Evolutionary conservation across 176 grass and related monocot genomes (phyloP).

Genomic region (Oryza nivara): DNA sequence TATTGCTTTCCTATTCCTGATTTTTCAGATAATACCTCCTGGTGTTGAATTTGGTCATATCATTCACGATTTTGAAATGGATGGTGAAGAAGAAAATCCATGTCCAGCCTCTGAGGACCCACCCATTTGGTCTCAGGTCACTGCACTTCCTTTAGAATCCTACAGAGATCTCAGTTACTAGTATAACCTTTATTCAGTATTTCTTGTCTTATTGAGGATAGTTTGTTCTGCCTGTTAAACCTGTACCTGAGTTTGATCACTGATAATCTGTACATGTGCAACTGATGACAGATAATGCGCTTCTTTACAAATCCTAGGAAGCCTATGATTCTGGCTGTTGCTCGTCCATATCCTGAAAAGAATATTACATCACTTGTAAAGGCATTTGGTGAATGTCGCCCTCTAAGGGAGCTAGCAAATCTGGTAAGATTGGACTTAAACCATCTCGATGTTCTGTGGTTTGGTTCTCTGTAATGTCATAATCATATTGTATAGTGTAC

Average conservation of each 20-base stretch:
- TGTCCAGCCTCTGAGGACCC: conserved; percentile 63
- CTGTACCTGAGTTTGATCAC: conserved; percentile 24
- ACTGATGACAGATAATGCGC: conserved; percentile 73
- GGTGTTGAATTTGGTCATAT: conserved; percentile 80
- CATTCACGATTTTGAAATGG: conserved; percentile 68
- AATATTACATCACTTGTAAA: conserved; percentile 77
- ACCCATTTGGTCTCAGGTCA: conserved; percentile 79
- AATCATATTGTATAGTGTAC: not conserved
- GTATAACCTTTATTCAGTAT: not conserved
- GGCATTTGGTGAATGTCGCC: conserved; percentile 84
- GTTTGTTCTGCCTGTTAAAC: not conserved
- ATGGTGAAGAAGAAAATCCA: conserved; percentile 69
- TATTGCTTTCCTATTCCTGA: conserved; percentile 15
- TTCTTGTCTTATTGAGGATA: too few relatives aligned
- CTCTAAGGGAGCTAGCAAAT: conserved; percentile 74
- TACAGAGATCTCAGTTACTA: conserved; percentile 8
- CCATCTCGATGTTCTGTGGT: conserved; percentile 15
- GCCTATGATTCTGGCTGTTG: conserved; percentile 83
- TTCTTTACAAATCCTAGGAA: conserved; percentile 89
- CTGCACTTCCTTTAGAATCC: conserved; percentile 15
- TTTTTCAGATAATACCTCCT: conserved; percentile 69
- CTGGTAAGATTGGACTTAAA: conserved; percentile 55
- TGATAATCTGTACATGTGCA: conserved; percentile 31
- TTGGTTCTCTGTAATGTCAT: conserved; percentile 13
- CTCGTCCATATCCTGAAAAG: conserved; percentile 78